phyloP scores from a whole-genome alignment of 179 eudicot genomes.

The Silene noctiflora region DNA sequence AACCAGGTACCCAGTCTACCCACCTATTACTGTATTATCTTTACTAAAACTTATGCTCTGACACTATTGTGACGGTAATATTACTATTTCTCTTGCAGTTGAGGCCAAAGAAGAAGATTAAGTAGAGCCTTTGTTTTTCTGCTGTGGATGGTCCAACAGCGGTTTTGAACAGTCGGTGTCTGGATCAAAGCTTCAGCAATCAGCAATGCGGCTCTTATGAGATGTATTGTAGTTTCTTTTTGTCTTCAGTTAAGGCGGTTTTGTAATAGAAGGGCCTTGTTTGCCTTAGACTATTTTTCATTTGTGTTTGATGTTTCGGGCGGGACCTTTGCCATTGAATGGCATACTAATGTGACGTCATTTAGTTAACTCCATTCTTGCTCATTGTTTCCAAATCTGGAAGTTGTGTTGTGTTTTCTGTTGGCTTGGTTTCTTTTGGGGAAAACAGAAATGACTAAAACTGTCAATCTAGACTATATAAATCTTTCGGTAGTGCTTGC shows the following conservation, averaged over 20 bases:
- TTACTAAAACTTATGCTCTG: neutral
- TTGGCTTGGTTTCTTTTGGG: too few species aligned
- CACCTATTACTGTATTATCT: neutral
- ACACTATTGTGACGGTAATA: neutral
- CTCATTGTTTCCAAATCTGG: too few species aligned
- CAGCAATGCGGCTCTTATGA: neutral
- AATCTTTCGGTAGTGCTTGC: too few species aligned
- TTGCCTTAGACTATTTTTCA: neutral
- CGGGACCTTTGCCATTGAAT: neutral
- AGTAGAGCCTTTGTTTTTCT: constrained; percentile 27
- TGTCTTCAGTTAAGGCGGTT: neutral
- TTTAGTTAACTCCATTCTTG: too few species aligned
- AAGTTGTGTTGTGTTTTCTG: too few species aligned
- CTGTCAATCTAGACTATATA: too few species aligned
- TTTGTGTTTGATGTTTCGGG: neutral
- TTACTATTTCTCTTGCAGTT: constrained; percentile 28
- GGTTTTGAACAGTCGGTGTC: neutral
- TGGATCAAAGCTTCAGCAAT: neutral
- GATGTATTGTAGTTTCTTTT: neutral
- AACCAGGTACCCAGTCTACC: constrained; percentile 35
- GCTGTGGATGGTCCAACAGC: constrained; percentile 5
- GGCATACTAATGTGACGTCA: too few species aligned
- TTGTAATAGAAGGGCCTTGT: neutral
- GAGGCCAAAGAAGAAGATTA: constrained; percentile 51
- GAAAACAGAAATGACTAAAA: too few species aligned